phyloP scores from a whole-genome alignment of 2,329 filamentous ascomycete genomes.

The Fusarium xyrophilum region DNA sequence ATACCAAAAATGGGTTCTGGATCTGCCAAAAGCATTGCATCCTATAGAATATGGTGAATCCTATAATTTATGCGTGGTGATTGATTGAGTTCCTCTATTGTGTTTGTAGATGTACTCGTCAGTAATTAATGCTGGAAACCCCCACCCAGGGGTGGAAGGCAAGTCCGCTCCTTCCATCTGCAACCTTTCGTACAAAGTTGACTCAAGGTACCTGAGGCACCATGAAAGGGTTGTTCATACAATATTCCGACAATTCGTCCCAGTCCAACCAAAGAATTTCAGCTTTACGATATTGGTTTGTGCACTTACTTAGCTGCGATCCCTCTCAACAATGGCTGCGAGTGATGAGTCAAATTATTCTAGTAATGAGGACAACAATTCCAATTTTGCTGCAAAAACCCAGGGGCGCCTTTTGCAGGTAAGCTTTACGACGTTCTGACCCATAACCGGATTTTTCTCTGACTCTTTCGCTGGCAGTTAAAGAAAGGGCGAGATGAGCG shows the following conservation, averaged over 20 bases:
- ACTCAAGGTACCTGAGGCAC: neutral
- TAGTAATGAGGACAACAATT: conserved; percentile 33
- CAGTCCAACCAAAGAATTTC: neutral
- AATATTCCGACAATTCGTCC: neutral
- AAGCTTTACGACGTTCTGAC: neutral
- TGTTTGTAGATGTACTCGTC: neutral
- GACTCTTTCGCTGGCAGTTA: conserved; percentile 33
- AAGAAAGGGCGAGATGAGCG: conserved; percentile 43
- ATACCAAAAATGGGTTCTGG: conserved; percentile 45
- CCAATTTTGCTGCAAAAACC: conserved; percentile 36
- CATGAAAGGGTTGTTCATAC: neutral
- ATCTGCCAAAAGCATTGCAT: conserved; percentile 35
- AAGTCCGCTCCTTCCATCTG: conserved; percentile 12
- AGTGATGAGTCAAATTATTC: conserved; percentile 24
- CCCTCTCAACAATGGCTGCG: conserved; percentile 18
- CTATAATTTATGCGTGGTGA: conserved; percentile 8
- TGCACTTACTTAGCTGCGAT: neutral
- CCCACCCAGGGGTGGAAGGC: neutral
- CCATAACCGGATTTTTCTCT: neutral
- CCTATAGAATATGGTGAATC: conserved; percentile 18
- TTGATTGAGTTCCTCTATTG: neutral
- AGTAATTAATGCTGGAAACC: neutral
- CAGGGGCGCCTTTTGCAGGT: conserved; percentile 43
- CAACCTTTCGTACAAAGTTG: neutral
- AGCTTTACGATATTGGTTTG: neutral